Percentiles rank a stretch among this genome's conserved stretches.
These are phyloP conservation scores for Hibiscus tridactylites DNA, from an alignment of 345 rosid species.

Conservation along the genomic window DNA sequence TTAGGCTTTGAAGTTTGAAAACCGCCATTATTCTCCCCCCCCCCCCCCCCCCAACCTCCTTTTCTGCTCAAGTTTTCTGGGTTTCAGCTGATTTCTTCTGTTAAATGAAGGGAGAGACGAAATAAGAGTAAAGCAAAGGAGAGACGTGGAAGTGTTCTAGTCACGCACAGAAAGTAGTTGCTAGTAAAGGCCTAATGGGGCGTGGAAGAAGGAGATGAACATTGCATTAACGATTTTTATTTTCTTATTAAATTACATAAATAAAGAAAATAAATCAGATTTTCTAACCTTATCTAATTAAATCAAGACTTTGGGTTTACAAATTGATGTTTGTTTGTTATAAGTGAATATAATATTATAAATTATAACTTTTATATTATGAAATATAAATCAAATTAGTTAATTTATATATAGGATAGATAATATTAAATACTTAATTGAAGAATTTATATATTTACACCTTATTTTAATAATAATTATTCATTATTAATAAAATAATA, in stretches of 20 bases:
- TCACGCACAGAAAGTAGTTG: slow-evolving; percentile 6
- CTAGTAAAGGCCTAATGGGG: not conserved
- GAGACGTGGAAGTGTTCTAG: slow-evolving; percentile 6
- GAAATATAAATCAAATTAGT: no score
- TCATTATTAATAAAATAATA: no score
- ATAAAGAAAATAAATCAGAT: not conserved
- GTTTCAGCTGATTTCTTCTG: not conserved
- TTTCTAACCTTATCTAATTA: not conserved
- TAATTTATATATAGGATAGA: no score
- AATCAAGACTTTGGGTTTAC: not conserved
- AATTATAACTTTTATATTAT: no score
- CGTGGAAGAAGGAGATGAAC: not conserved
- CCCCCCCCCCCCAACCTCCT: not conserved
- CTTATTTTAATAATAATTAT: no score
- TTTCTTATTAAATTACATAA: not conserved
- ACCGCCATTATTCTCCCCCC: slow-evolving; percentile 20
- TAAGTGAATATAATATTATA: not conserved
- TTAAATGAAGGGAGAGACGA: not conserved
- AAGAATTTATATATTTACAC: no score
- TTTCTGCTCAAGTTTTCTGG: not conserved
- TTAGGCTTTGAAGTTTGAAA: slow-evolving; percentile 10
- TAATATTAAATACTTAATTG: no score
- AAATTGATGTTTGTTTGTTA: not conserved
- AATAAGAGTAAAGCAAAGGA: not conserved
- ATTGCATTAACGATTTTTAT: not conserved